Evolutionary conservation across 2,329 filamentous ascomycete species (phyloP), one percentile per base, ranked within the genome.

Genomic region (Coniochaeta sp.): DNA sequence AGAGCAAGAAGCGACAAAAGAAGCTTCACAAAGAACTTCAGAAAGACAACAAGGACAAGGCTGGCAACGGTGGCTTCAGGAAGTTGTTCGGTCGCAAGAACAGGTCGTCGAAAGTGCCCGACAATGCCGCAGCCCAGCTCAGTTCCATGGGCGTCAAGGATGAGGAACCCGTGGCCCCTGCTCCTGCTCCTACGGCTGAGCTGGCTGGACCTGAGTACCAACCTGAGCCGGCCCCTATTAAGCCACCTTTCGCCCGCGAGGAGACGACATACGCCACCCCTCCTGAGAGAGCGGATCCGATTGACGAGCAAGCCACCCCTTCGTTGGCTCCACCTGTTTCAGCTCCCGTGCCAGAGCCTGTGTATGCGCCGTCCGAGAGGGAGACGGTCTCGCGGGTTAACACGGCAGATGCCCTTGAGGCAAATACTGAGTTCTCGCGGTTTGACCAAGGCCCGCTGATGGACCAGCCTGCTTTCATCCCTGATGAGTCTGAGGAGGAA

Each of bases 381-480:
- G 76, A 80, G 26, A 74, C 76, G 38, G 70, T 85, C 5, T 88
- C 89, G 6, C 83, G 81, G 5, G 79, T 88, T 38, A 83, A 85
- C 67, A 86, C 80, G 0, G 74, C 76, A 9, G 84, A 89, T 63
- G 81, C 80, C 8, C 74, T 76, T 47, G 81, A 88, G 65, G 83
- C 85, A n/a, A 77, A 79, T 34, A 74, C 81, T 12, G 87, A 87
- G 60, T 86, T 86, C 65, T 77, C 82, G 17, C 80, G 78, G 26
- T 98, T 98, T 69, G 89, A 95, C 68, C 93, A 98, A 75, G 95
- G 93, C 1, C 95, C 95, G 1, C 81, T 97, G 26, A 74, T 84
- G 11, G 92, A 98, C 60, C 89, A 95, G 72, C 93, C 95, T 3
- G 90, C 92, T 1, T 96, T 96, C 69, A 80, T 85, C 12, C 90